These are phyloP conservation scores for Neurospora tetraspora DNA, from an alignment of 495 filamentous ascomycete species.

Conservation along the genomic window DNA sequence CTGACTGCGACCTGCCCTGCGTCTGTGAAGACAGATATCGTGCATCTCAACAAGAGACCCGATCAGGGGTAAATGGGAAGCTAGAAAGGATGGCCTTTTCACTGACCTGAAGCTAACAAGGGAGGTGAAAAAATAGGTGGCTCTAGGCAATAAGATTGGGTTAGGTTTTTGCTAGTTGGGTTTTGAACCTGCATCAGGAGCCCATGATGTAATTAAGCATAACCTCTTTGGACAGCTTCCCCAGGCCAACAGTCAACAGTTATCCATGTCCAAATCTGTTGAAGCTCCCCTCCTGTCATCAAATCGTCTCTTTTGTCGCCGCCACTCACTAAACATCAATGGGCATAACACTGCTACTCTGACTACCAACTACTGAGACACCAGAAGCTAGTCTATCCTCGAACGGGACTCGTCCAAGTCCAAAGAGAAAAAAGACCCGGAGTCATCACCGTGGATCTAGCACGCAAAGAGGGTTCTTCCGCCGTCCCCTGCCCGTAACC, in stretches of 20 bases:
- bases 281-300: neutral
- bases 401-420: neutral
- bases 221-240: neutral
- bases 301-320: neutral
- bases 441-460: neutral
- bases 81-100: neutral
- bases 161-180: constrained; percentile 8
- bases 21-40: neutral
- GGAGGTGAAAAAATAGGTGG: neutral
- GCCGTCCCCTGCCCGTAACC: neutral
- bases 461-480: neutral
- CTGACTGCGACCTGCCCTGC: neutral
- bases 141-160: neutral
- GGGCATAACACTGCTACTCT: neutral
- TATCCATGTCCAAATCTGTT: neutral
- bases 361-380: neutral
- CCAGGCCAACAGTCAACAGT: neutral
- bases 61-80: neutral
- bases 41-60: neutral
- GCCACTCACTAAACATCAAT: neutral
- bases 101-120: neutral
- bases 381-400: neutral
- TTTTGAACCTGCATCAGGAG: constrained; percentile 1
- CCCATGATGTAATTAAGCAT: constrained; percentile 27
- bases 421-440: neutral